These are phyloP conservation scores for Fusarium bulbicola DNA, from an alignment of 2,329 filamentous ascomycete species.

Conservation along the genomic window DNA sequence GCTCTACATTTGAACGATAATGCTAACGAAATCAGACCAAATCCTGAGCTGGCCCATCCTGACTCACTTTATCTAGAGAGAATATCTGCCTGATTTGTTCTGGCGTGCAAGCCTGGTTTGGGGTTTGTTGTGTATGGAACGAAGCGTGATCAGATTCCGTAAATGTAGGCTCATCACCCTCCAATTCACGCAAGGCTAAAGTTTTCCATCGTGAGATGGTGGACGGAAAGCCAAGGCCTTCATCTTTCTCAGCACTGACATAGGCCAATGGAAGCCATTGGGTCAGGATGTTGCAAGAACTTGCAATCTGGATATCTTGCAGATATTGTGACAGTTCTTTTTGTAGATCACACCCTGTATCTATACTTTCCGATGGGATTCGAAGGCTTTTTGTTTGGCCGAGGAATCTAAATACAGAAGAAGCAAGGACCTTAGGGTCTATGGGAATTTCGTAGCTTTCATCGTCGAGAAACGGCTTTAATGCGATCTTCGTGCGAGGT, in stretches of 20 bases:
- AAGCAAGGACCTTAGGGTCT: background rate
- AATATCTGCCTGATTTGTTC: conserved; percentile 6
- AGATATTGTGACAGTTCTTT: conserved; percentile 38
- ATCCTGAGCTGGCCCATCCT: background rate
- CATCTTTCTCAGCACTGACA: conserved; percentile 37
- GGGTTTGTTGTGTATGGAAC: background rate
- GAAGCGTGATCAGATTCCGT: background rate
- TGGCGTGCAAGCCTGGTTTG: background rate
- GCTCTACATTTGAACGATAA: conserved; percentile 4
- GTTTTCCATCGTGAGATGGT: conserved; percentile 31
- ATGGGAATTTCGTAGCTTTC: background rate
- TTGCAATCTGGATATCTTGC: conserved; percentile 24
- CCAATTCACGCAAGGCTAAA: conserved; percentile 41
- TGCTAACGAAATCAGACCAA: conserved; percentile 4
- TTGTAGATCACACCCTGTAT: conserved; percentile 34
- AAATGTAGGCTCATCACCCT: conserved; percentile 31
- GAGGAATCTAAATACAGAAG: background rate
- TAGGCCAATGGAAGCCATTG: conserved; percentile 46
- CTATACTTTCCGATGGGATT: conserved; percentile 37
- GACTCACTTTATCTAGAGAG: conserved; percentile 7
- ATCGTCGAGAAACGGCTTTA: conserved; percentile 1
- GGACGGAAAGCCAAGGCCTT: conserved; percentile 42
- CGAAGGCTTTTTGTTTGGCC: conserved; percentile 12
- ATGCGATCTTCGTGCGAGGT: conserved; percentile 17
- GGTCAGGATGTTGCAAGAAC: conserved; percentile 28